These are phyloP conservation scores for Nemania bipapillata DNA, from an alignment of 2,329 filamentous ascomycete species.

Conservation along the genomic window DNA sequence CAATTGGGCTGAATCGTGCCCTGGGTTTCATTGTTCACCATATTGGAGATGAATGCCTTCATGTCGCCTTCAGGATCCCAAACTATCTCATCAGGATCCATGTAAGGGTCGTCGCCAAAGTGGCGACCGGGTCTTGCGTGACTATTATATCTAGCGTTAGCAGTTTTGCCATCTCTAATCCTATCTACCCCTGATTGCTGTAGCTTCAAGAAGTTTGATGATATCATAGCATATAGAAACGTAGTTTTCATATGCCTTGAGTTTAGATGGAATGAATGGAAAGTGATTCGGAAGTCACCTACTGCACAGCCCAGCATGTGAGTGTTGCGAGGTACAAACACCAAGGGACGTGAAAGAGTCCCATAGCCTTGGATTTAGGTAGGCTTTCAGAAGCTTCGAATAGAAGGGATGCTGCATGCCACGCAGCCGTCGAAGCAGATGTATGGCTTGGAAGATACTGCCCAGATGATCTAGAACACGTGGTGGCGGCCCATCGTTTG, in stretches of 20 bases:
- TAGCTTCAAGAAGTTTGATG: too few relatives aligned
- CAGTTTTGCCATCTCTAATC: background rate
- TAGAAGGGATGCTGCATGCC: conserved; percentile 66
- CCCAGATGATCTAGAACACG: conserved; percentile 7
- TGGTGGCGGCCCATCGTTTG: conserved; percentile 59
- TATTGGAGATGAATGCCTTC: conserved; percentile 55
- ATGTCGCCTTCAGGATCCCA: conserved; percentile 64
- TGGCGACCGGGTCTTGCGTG: conserved; percentile 50
- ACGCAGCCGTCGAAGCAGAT: conserved; percentile 58
- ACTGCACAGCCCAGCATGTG: conserved; percentile 67
- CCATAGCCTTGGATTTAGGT: conserved; percentile 62
- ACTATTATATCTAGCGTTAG: conserved; percentile 8
- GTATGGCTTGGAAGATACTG: conserved; percentile 34
- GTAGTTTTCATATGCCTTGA: background rate
- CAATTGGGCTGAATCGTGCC: conserved; percentile 50
- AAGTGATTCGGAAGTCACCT: background rate
- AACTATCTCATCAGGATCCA: conserved; percentile 60
- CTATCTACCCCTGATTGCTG: background rate
- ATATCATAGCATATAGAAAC: background rate
- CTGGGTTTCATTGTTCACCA: conserved; percentile 55
- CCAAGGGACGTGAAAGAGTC: conserved; percentile 71
- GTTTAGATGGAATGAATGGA: background rate
- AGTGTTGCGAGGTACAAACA: conserved; percentile 69
- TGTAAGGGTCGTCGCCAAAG: conserved; percentile 50
- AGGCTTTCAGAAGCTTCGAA: conserved; percentile 61